Conservation (phyloP, 768 basidiomycete species). For the Astraeus odoratus region DNA sequence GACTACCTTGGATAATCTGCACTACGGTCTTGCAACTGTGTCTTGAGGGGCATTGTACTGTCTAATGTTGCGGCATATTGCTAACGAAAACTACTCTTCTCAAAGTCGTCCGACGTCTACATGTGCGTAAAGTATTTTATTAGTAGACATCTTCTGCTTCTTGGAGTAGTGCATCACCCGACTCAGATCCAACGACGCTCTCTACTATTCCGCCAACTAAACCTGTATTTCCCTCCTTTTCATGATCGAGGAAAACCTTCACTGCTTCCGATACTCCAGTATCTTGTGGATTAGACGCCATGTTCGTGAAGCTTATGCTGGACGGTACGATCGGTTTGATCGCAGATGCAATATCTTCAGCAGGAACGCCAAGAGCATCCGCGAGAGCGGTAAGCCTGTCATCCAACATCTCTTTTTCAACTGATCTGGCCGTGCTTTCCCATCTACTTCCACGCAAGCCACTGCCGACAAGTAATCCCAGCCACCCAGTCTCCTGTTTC, state of each 20-base stretch:
- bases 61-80: no score
- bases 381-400: constrained; percentile 54
- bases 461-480: constrained; percentile 23
- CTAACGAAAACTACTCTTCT: no score
- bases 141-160: no score
- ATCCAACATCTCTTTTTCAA: constrained; percentile 35
- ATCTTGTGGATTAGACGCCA: constrained; percentile 36
- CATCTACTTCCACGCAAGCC: constrained; percentile 3
- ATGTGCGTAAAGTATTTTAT: no score
- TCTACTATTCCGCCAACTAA: neutral
- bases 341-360: constrained; percentile 54
- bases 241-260: constrained; percentile 25
- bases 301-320: constrained; percentile 50
- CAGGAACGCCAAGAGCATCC: constrained; percentile 52
- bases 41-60: no score
- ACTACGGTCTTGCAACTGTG: no score
- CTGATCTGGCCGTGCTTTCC: constrained; percentile 1
- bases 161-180: no score
- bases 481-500: constrained; percentile 53
- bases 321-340: constrained; percentile 55
- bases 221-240: neutral
- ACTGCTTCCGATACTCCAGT: constrained; percentile 38
- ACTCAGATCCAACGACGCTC: no score
- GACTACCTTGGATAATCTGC: no score
- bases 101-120: no score